These are phyloP conservation scores for Komagataella pastoris DNA, from an alignment of 805 yeast genomes.

Conservation along the genomic window DNA sequence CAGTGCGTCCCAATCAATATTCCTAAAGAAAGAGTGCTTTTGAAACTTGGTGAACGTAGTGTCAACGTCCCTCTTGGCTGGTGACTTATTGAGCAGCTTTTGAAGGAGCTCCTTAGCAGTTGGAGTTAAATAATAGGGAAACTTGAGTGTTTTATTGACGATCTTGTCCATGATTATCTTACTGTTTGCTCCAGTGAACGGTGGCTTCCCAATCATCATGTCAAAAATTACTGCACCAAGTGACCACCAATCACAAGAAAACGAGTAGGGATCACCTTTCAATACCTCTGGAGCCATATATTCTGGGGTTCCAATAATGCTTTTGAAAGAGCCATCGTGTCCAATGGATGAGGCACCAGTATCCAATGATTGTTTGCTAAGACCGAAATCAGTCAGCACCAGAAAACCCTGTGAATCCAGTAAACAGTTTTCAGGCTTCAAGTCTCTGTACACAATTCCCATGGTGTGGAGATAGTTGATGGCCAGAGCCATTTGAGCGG, in stretches of 20 bases:
- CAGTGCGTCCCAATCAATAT: slow-evolving; percentile 54
- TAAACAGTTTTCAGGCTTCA: slow-evolving; percentile 84
- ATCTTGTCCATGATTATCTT: slow-evolving; percentile 68
- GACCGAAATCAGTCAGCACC: slow-evolving; percentile 77
- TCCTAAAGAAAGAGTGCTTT: slow-evolving; percentile 64
- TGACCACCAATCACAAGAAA: slow-evolving; percentile 86
- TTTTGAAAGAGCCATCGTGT: slow-evolving; percentile 34
- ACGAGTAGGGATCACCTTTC: slow-evolving; percentile 64
- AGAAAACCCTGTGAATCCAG: slow-evolving; percentile 68
- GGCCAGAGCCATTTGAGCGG: slow-evolving; percentile 74
- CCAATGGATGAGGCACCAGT: slow-evolving; percentile 28
- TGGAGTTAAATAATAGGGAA: slow-evolving; percentile 65
- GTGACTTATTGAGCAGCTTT: slow-evolving; percentile 56
- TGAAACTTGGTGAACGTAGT: slow-evolving; percentile 39
- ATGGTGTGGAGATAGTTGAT: slow-evolving; percentile 60
- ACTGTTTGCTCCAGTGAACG: slow-evolving; percentile 75
- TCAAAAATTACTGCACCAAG: slow-evolving; percentile 74
- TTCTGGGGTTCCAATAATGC: slow-evolving; percentile 68
- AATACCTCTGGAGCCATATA: slow-evolving; percentile 88
- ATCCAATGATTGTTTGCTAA: slow-evolving; percentile 35
- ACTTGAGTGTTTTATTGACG: slow-evolving; percentile 45
- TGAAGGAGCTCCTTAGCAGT: slow-evolving; percentile 70
- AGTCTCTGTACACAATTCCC: slow-evolving; percentile 78
- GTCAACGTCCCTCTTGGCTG: slow-evolving; percentile 50
- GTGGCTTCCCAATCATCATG: slow-evolving; percentile 76